phyloP scores from a whole-genome alignment of 78 protist species.

The Corallochytrium limacisporum region DNA sequence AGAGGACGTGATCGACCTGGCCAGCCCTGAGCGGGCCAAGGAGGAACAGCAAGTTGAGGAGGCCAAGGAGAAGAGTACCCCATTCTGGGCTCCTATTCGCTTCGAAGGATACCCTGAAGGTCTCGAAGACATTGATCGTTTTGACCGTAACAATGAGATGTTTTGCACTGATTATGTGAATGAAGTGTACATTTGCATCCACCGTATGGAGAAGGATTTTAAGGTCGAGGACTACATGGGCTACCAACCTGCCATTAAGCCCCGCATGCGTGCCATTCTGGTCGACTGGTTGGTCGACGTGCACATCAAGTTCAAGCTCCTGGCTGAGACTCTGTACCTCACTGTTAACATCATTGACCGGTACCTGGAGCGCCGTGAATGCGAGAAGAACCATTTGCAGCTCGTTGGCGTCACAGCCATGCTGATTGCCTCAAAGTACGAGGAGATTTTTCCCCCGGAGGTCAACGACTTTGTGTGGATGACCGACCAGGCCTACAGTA shows the following conservation, averaged over 20 bases:
- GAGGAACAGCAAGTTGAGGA: too few species aligned
- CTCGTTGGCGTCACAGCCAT: slow-evolving; percentile 87
- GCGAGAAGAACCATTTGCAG: slow-evolving; percentile 43
- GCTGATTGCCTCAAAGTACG: slow-evolving; percentile 91
- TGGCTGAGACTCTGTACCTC: slow-evolving; percentile 74
- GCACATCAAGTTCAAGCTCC: slow-evolving; percentile 61
- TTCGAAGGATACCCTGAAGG: too few species aligned
- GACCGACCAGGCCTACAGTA: slow-evolving; percentile 79
- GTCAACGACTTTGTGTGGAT: slow-evolving; percentile 84
- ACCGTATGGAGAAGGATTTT: background rate
- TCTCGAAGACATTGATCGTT: too few species aligned
- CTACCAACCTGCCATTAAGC: slow-evolving; percentile 32
- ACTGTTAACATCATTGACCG: slow-evolving; percentile 80
- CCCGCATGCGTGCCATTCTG: slow-evolving; percentile 73
- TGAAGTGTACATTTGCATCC: background rate
- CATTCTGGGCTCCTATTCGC: too few species aligned
- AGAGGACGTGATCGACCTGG: too few species aligned
- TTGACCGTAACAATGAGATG: too few species aligned
- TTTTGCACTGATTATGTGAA: too few species aligned
- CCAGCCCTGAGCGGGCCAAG: too few species aligned
- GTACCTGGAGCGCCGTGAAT: slow-evolving; percentile 28
- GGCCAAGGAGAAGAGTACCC: too few species aligned
- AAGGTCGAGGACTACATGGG: slow-evolving; percentile 1
- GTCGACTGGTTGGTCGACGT: slow-evolving; percentile 91
- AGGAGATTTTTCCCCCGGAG: slow-evolving; percentile 90